These are phyloP conservation scores for Tricholoma flavovirens DNA, from an alignment of 768 basidiomycete species.

Conservation along the genomic window DNA sequence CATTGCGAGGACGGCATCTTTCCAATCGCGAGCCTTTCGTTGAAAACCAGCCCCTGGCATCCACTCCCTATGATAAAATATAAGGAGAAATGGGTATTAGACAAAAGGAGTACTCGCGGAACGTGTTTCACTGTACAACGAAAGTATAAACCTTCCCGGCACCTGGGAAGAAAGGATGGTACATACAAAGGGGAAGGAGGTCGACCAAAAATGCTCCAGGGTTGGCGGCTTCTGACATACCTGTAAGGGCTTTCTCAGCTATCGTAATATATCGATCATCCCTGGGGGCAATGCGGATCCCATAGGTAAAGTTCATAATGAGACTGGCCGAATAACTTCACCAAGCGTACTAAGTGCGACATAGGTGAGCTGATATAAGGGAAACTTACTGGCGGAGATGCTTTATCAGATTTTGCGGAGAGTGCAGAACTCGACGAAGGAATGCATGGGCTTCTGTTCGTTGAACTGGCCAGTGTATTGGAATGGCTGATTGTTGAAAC, in stretches of 20 bases:
- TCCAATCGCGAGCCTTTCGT: constrained; percentile 45
- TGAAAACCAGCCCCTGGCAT: constrained; percentile 47
- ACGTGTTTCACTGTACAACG: constrained; percentile 41
- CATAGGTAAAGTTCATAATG: constrained; percentile 50
- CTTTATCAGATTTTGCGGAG: constrained; percentile 38
- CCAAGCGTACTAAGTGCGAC: not conserved
- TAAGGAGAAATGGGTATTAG: not conserved
- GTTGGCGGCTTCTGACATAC: constrained; percentile 43
- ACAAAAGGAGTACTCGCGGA: constrained; percentile 26
- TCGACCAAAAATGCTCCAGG: constrained; percentile 52
- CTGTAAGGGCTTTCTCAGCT: constrained; percentile 46
- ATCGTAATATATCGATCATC: constrained; percentile 44
- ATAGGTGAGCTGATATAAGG: not conserved
- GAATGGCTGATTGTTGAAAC: constrained; percentile 39
- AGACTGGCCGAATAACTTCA: constrained; percentile 43
- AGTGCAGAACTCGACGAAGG: constrained; percentile 37
- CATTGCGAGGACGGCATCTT: constrained; percentile 42
- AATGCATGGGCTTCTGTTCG: constrained; percentile 39
- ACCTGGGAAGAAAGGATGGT: not conserved
- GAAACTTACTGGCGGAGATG: constrained; percentile 44
- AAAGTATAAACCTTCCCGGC: not conserved
- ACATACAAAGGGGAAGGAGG: constrained; percentile 36
- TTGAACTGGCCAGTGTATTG: constrained; percentile 40
- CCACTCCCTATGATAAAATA: constrained; percentile 33
- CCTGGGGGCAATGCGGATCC: constrained; percentile 37